A percentile compares a stretch with the other conserved stretches of the same genome.
Evolutionary conservation across 768 basidiomycete species (phyloP).

Genomic region (Thelephora ganbajun): DNA sequence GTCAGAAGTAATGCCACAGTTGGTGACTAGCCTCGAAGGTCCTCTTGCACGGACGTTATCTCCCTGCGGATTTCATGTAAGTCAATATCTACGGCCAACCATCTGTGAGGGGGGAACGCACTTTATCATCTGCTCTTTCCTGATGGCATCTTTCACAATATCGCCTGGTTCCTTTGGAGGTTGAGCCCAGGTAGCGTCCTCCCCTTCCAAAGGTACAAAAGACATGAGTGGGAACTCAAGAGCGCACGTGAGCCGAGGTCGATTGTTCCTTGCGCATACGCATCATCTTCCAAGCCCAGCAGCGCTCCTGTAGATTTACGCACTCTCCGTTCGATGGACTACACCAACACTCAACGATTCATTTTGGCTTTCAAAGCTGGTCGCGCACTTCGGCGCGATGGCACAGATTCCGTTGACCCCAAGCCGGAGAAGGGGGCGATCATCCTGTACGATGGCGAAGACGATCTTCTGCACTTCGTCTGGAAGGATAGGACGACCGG

Average conservation of each 20-base stretch:
- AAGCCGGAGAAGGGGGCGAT: conserved; percentile 62
- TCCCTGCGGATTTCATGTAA: conserved; percentile 32
- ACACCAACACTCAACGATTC: neutral
- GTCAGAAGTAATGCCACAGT: neutral
- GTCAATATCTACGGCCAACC: too few relatives aligned
- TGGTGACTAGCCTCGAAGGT: conserved; percentile 46
- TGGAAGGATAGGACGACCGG: conserved; percentile 66
- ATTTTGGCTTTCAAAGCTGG: conserved; percentile 48
- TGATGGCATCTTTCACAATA: conserved; percentile 60
- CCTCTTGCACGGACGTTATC: conserved; percentile 60
- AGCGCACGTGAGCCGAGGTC: neutral
- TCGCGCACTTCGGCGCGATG: conserved; percentile 54
- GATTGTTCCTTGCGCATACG: neutral
- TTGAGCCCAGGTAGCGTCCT: conserved; percentile 14
- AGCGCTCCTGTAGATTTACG: neutral
- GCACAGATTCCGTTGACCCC: conserved; percentile 56
- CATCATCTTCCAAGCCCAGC: neutral
- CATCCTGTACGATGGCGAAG: conserved; percentile 52
- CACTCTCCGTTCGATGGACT: neutral
- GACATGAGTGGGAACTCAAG: conserved; percentile 23
- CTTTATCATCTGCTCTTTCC: conserved; percentile 70
- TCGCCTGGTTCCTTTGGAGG: conserved; percentile 31
- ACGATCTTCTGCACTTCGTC: conserved; percentile 63
- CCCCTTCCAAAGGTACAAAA: conserved; percentile 24
- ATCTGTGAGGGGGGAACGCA: conserved; percentile 21